phyloP scores from a whole-genome alignment of 257 asterid species.

The Petunia axillaris region DNA sequence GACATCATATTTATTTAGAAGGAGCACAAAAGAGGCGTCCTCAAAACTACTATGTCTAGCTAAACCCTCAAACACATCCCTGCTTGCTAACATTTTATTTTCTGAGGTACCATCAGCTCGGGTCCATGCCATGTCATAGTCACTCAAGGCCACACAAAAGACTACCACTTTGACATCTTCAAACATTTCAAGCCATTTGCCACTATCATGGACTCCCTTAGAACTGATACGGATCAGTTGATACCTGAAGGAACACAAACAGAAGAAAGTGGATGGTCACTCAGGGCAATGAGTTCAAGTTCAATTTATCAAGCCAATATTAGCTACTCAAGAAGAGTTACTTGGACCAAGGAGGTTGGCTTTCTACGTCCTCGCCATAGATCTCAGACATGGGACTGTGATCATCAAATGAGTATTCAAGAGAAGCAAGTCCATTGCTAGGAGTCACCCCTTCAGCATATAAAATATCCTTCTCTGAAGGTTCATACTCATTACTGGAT shows the following conservation, averaged over 20 bases:
- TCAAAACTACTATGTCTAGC: constrained; percentile 45
- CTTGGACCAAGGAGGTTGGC: constrained; percentile 48
- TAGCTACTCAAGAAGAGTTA: constrained; percentile 34
- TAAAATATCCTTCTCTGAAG: constrained; percentile 60
- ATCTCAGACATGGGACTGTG: constrained; percentile 43
- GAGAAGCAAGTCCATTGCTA: constrained; percentile 54
- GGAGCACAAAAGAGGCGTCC: constrained; percentile 56
- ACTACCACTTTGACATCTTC: constrained; percentile 48
- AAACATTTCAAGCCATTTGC: constrained; percentile 69
- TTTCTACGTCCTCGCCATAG: constrained; percentile 32
- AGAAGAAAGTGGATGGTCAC: constrained; percentile 2
- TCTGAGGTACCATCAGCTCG: constrained; percentile 36
- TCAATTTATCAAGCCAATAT: not conserved
- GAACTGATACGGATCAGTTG: constrained; percentile 58
- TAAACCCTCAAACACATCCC: constrained; percentile 51
- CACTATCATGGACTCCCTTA: constrained; percentile 40
- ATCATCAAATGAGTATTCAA: constrained; percentile 56
- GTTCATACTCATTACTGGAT: constrained; percentile 62
- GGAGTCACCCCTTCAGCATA: constrained; percentile 65
- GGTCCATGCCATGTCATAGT: constrained; percentile 49
- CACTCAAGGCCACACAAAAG: constrained; percentile 59
- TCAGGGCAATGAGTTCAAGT: not conserved
- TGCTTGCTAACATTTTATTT: constrained; percentile 59
- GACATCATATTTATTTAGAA: constrained; percentile 57
- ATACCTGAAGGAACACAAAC: constrained; percentile 43